phyloP scores from a whole-genome alignment of 129 eudicot species.

The Saposhnikovia divaricata region DNA sequence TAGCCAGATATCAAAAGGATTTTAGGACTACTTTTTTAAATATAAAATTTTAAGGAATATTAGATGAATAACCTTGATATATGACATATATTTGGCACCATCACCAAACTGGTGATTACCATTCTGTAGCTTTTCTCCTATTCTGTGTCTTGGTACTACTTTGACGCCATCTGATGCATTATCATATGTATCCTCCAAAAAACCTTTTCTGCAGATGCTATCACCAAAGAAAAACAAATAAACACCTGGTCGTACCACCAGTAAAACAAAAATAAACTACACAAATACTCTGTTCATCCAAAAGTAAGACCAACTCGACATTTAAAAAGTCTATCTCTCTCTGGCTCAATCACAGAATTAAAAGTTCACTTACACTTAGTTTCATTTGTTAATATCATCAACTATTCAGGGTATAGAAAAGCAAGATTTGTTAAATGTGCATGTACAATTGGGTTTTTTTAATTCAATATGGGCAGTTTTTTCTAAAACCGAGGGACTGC shows the following conservation, averaged over 20 bases:
- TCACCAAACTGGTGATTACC: constrained; percentile 51
- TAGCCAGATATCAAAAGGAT: neutral
- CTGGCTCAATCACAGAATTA: neutral
- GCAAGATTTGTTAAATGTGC: too few relatives aligned
- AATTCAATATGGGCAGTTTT: too few relatives aligned
- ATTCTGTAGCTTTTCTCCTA: constrained; percentile 48
- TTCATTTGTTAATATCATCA: too few relatives aligned
- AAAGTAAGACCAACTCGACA: neutral
- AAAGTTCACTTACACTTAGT: too few relatives aligned
- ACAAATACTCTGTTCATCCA: neutral
- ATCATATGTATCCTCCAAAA: constrained; percentile 27
- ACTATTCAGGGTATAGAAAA: too few relatives aligned
- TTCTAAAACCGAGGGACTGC: too few relatives aligned
- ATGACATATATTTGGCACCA: constrained; percentile 97
- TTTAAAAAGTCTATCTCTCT: neutral
- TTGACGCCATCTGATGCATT: constrained; percentile 38
- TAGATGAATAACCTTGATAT: constrained; percentile 56
- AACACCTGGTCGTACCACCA: neutral
- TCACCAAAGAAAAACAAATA: constrained; percentile 10
- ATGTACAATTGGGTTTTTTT: too few relatives aligned
- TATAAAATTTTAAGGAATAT: neutral
- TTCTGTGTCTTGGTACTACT: constrained; percentile 28
- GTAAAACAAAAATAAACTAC: neutral
- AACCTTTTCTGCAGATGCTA: constrained; percentile 34
- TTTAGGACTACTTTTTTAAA: neutral